These are phyloP conservation scores for Glycine latifolia DNA, from an alignment of 306 rosid genomes.

Conservation along the genomic window DNA sequence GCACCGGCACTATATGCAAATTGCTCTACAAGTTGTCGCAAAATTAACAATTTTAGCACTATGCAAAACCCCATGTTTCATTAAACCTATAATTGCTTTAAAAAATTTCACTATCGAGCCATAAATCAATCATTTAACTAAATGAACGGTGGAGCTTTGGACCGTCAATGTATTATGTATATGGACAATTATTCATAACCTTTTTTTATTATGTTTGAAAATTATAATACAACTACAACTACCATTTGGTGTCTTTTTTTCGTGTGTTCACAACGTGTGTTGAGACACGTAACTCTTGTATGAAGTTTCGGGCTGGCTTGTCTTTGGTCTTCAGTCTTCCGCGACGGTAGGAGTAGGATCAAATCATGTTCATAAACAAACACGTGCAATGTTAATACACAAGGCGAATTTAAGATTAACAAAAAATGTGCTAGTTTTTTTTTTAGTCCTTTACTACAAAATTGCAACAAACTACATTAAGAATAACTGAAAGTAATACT, in stretches of 20 bases:
- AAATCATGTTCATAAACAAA: neutral
- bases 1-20: neutral
- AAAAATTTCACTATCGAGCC: neutral
- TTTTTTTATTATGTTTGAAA: neutral
- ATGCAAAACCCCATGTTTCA: neutral
- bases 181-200: neutral
- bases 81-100: neutral
- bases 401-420: too few relatives aligned
- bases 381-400: neutral
- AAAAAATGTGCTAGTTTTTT: too few relatives aligned
- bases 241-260: conserved; percentile 1
- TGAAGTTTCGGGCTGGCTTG: neutral
- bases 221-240: neutral
- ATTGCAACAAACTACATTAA: too few relatives aligned
- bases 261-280: neutral
- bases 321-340: neutral
- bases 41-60: neutral
- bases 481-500: too few relatives aligned
- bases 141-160: neutral
- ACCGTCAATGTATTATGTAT: neutral
- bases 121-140: neutral
- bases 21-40: conserved; percentile 3
- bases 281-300: neutral
- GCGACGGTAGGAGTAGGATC: neutral
- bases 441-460: too few relatives aligned